These are phyloP conservation scores for Tetrapisispora taiwanensis DNA, from an alignment of 805 yeast genomes.

Conservation along the genomic window DNA sequence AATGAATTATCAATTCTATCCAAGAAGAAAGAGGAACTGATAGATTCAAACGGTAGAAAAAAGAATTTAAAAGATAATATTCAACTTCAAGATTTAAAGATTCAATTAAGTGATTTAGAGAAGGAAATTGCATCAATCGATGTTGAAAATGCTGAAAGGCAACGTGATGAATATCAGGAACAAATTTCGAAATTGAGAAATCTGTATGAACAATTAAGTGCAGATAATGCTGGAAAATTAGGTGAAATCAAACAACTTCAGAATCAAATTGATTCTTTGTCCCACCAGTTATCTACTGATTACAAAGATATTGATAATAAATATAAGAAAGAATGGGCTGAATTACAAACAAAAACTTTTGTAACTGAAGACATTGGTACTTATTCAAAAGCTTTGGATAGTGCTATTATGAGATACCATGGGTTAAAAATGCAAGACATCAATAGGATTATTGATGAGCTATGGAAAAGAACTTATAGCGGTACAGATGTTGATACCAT, in stretches of 20 bases:
- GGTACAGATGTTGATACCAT: conserved; percentile 95
- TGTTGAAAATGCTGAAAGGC: conserved; percentile 46
- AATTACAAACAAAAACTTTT: conserved; percentile 62
- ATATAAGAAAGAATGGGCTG: conserved; percentile 63
- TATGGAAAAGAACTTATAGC: conserved; percentile 89
- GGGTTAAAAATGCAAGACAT: conserved; percentile 86
- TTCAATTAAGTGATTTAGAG: conserved; percentile 32
- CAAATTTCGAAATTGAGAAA: conserved; percentile 42
- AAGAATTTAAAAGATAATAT: conserved; percentile 56
- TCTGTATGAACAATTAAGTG: conserved; percentile 44
- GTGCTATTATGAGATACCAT: conserved; percentile 89
- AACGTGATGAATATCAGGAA: conserved; percentile 51
- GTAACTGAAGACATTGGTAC: conserved; percentile 74
- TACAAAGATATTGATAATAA: conserved; percentile 54
- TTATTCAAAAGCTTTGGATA: conserved; percentile 78
- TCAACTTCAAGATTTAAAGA: conserved; percentile 40
- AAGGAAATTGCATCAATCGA: conserved; percentile 38
- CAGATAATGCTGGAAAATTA: conserved; percentile 59
- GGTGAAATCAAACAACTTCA: conserved; percentile 83
- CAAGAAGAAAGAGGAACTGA: conserved; percentile 28
- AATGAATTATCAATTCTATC: conserved; percentile 1
- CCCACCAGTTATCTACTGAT: conserved; percentile 56
- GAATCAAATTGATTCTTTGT: conserved; percentile 50
- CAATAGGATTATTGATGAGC: conserved; percentile 74
- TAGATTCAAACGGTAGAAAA: conserved; percentile 52